These are phyloP conservation scores for Chalciporus sphaerocephalus DNA, from an alignment of 768 basidiomycete genomes.

Conservation along the genomic window DNA sequence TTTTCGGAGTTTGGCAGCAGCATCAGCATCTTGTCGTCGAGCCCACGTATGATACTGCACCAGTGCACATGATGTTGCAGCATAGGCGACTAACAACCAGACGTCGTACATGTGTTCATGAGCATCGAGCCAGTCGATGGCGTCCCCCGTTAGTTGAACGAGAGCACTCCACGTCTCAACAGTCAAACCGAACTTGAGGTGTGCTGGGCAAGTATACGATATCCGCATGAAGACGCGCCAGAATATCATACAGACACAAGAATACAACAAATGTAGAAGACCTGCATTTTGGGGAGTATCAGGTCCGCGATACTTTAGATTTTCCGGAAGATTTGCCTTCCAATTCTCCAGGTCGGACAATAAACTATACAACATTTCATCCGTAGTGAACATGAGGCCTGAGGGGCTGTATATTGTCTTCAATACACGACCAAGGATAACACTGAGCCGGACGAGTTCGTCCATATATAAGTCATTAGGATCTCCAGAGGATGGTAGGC, in stretches of 20 bases:
- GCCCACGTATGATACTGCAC: conserved; percentile 98
- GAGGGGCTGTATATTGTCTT: conserved; percentile 93
- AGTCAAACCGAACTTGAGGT: conserved; percentile 81
- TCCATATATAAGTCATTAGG: conserved; percentile 76
- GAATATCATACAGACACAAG: conserved; percentile 92
- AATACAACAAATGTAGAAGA: conserved; percentile 81
- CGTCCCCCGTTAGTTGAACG: conserved; percentile 67
- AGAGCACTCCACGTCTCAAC: conserved; percentile 77
- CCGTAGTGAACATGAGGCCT: conserved; percentile 79
- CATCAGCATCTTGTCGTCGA: conserved; percentile 70
- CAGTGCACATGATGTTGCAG: conserved; percentile 82
- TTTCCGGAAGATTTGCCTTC: conserved; percentile 73
- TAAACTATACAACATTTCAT: conserved; percentile 66
- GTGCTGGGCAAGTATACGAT: conserved; percentile 85
- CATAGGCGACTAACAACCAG: conserved; percentile 83
- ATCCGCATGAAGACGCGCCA: conserved; percentile 99
- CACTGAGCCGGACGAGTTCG: conserved; percentile 87
- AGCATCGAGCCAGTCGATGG: conserved; percentile 85
- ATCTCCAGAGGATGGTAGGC: conserved; percentile 86
- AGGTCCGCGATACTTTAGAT: conserved; percentile 71
- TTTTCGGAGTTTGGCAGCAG: conserved; percentile 69
- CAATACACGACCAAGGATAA: conserved; percentile 85
- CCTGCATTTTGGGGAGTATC: conserved; percentile 66
- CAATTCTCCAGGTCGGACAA: conserved; percentile 68
- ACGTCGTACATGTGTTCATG: conserved; percentile 82